Evolutionary conservation across 1,284 basidiomycete species (phyloP).

Genomic region (Ceratobasidium sp.): DNA sequence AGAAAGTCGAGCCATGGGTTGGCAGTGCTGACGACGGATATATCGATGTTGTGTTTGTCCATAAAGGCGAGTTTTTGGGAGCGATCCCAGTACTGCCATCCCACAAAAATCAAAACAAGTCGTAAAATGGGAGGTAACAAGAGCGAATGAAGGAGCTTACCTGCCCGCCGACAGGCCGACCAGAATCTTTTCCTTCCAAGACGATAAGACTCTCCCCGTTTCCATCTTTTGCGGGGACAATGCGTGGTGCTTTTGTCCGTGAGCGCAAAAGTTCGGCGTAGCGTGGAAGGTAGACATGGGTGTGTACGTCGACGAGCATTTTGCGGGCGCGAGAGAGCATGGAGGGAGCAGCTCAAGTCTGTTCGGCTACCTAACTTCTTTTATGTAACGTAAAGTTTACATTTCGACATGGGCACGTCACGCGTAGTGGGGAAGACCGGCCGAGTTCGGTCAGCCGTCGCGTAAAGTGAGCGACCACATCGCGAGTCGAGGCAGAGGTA

Average conservation of each 20-base stretch:
- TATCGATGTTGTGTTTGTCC: constrained; percentile 77
- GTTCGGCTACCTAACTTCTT: no score
- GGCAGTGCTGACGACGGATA: constrained; percentile 77
- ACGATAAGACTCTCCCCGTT: constrained; percentile 52
- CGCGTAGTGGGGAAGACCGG: constrained; percentile 15
- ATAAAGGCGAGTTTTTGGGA: constrained; percentile 81
- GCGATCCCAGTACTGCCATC: constrained; percentile 78
- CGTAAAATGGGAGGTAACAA: constrained; percentile 23
- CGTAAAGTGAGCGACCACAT: not conserved
- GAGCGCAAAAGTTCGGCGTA: constrained; percentile 73
- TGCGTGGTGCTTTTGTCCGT: constrained; percentile 71
- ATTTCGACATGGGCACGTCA: no score
- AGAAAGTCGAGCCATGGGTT: constrained; percentile 92
- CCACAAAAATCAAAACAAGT: not conserved
- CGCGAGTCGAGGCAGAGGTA: not conserved
- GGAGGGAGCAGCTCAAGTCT: not conserved
- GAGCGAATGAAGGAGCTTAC: constrained; percentile 52
- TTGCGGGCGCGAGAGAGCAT: constrained; percentile 54
- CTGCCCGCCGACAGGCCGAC: constrained; percentile 72
- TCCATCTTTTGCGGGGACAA: constrained; percentile 64
- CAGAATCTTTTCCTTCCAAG: constrained; percentile 52
- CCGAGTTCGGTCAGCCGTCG: not conserved
- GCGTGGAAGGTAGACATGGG: constrained; percentile 81
- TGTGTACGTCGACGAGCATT: constrained; percentile 78
- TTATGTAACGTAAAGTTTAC: no score